A percentile compares a stretch with the other conserved stretches of the same genome.
phyloP scores from a whole-genome alignment of 257 asterid species.

The Primulina eburnea region DNA sequence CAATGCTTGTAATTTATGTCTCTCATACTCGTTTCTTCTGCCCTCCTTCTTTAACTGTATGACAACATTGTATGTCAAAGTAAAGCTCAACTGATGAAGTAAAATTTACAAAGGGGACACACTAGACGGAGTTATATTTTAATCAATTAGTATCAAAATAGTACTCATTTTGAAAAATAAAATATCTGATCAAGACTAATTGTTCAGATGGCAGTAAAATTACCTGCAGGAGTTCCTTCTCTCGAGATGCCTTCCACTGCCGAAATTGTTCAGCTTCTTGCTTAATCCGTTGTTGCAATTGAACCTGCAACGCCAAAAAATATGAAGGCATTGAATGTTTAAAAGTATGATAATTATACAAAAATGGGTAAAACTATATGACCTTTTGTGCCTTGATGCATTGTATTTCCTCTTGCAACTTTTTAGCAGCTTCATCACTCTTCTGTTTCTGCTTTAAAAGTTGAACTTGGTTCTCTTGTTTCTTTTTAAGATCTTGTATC shows the following conservation, averaged over 20 bases:
- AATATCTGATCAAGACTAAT: not conserved
- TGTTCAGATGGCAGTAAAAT: slow-evolving; percentile 13
- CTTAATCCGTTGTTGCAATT: slow-evolving; percentile 89
- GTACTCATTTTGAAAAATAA: not conserved
- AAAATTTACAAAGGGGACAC: not conserved
- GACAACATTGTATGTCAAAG: slow-evolving; percentile 10
- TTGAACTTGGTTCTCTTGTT: slow-evolving; percentile 92
- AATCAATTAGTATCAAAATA: not conserved
- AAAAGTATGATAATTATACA: not conserved
- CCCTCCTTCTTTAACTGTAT: slow-evolving; percentile 94
- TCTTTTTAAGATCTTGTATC: slow-evolving; percentile 98
- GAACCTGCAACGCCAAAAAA: slow-evolving; percentile 57
- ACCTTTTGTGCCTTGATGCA: slow-evolving; percentile 97
- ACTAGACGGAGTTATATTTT: not conserved
- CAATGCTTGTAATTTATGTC: slow-evolving; percentile 92
- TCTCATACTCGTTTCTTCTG: slow-evolving; percentile 92
- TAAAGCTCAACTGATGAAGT: slow-evolving; percentile 16
- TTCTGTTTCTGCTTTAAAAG: slow-evolving; percentile 92
- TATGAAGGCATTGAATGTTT: slow-evolving; percentile 17
- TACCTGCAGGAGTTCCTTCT: slow-evolving; percentile 94
- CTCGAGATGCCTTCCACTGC: slow-evolving; percentile 97
- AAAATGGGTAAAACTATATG: slow-evolving; percentile 21
- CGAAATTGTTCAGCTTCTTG: slow-evolving; percentile 99
- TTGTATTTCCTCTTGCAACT: slow-evolving; percentile 92
- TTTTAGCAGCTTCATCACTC: slow-evolving; percentile 95